Percentiles rank a stretch among this genome's conserved stretches.
Conservation (phyloP, 495 filamentous ascomycete species). For the Hyaloscypha finlandica region DNA sequence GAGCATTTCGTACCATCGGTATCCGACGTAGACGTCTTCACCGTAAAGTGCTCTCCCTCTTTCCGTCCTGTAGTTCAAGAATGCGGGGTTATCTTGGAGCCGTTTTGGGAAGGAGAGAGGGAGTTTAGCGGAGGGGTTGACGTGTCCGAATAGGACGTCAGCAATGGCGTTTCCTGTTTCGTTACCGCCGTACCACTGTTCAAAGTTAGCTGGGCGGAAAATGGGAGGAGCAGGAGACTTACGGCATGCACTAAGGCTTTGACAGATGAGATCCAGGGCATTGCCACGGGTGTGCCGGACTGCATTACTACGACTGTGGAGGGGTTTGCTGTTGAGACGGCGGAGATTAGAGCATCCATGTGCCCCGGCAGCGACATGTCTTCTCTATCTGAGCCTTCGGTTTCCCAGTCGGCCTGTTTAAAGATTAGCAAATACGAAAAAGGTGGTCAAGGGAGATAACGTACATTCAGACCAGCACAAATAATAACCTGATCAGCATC, state of each 20-base stretch:
- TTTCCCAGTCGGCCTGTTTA: conserved; percentile 47
- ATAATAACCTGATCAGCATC: conserved; percentile 68
- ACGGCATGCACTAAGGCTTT: conserved; percentile 35
- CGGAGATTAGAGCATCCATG: conserved; percentile 57
- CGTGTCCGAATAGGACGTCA: conserved; percentile 64
- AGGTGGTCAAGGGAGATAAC: conserved; percentile 60
- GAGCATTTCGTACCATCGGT: conserved; percentile 64
- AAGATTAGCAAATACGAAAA: conserved; percentile 55
- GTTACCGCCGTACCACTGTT: conserved; percentile 62
- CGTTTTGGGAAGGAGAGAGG: conserved; percentile 68
- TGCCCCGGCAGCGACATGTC: conserved; percentile 46
- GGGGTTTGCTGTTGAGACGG: conserved; percentile 55
- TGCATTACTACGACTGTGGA: conserved; percentile 67
- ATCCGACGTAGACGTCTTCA: conserved; percentile 69
- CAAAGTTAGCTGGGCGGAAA: background rate
- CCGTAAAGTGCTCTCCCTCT: conserved; percentile 60
- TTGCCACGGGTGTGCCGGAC: conserved; percentile 57
- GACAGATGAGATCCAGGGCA: conserved; percentile 60
- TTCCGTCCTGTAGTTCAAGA: conserved; percentile 61
- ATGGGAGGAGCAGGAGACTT: background rate
- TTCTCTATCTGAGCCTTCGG: conserved; percentile 54
- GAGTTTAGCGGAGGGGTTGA: conserved; percentile 67
- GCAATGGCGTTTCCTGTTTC: conserved; percentile 65
- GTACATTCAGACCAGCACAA: conserved; percentile 71
- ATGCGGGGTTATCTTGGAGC: conserved; percentile 73